A percentile compares a stretch with the other conserved stretches of the same genome.
Evolutionary conservation across 2,329 filamentous ascomycete species (phyloP).

Genomic region (Fusarium sp.): DNA sequence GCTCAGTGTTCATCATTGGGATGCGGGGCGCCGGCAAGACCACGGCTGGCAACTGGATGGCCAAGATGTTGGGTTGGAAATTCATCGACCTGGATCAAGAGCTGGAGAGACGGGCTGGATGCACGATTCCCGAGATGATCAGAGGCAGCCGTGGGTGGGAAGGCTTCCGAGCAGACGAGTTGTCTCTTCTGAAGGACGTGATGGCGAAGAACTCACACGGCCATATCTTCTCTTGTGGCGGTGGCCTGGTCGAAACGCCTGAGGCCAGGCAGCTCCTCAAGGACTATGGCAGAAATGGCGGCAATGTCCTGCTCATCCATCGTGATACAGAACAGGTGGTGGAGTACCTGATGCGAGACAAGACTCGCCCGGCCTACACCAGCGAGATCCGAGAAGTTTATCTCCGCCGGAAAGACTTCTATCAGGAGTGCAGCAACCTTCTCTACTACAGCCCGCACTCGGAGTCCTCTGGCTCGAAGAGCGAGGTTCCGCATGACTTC

Average conservation of each 20-base stretch:
- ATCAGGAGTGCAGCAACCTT: constrained; percentile 91
- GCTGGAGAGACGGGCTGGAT: constrained; percentile 78
- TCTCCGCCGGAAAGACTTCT: constrained; percentile 88
- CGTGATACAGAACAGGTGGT: constrained; percentile 90
- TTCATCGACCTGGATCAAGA: constrained; percentile 91
- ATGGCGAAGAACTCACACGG: constrained; percentile 80
- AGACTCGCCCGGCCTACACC: constrained; percentile 90
- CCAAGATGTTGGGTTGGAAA: constrained; percentile 77
- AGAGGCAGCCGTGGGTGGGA: constrained; percentile 81
- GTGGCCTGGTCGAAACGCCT: constrained; percentile 89
- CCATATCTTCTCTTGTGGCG: constrained; percentile 92
- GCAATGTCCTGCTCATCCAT: constrained; percentile 88
- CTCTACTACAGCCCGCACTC: constrained; percentile 86
- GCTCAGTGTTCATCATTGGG: constrained; percentile 92
- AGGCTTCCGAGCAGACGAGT: constrained; percentile 84
- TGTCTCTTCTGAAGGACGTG: constrained; percentile 77
- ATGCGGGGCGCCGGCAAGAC: constrained; percentile 99
- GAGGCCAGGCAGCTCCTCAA: constrained; percentile 81
- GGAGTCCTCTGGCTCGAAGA: constrained; percentile 41
- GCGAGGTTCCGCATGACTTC: constrained; percentile 51
- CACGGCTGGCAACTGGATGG: constrained; percentile 89
- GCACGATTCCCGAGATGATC: constrained; percentile 89
- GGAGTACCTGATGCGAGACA: constrained; percentile 87
- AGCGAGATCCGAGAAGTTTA: constrained; percentile 95
- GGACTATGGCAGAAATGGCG: constrained; percentile 79